A percentile compares a stretch with the other conserved stretches of the same genome.
These are phyloP conservation scores for Quercus wislizeni DNA, from an alignment of 306 rosid genomes.

Conservation along the genomic window DNA sequence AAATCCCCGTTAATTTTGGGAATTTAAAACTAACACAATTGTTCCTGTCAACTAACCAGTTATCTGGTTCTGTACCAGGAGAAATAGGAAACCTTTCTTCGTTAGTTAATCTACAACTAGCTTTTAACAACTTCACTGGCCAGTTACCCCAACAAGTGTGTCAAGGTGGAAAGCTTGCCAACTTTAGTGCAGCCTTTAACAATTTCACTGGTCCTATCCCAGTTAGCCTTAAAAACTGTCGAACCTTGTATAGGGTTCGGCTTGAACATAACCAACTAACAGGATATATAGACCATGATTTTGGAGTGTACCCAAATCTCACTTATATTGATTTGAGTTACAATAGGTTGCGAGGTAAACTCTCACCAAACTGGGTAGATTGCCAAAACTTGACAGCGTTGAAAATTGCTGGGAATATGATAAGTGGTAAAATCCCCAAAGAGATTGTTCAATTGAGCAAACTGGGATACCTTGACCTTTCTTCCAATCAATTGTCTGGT, in stretches of 20 bases:
- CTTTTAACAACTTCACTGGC: constrained; percentile 51
- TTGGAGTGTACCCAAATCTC: constrained; percentile 59
- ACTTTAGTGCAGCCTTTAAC: constrained; percentile 45
- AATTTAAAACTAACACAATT: constrained; percentile 9
- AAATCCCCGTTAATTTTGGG: constrained; percentile 38
- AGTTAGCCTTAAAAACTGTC: constrained; percentile 38
- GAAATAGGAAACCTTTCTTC: constrained; percentile 51
- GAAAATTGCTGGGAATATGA: constrained; percentile 35
- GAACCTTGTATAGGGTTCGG: constrained; percentile 41
- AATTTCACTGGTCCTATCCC: constrained; percentile 56
- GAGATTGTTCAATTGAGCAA: constrained; percentile 35
- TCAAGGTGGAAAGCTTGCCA: constrained; percentile 41
- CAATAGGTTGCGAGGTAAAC: constrained; percentile 37
- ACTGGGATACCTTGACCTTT: constrained; percentile 35
- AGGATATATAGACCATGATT: constrained; percentile 39
- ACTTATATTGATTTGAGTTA: constrained; percentile 52
- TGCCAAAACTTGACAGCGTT: constrained; percentile 37
- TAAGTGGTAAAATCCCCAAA: constrained; percentile 40
- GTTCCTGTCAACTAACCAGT: not conserved
- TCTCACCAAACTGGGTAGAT: constrained; percentile 48
- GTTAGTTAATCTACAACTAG: constrained; percentile 44
- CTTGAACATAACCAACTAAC: constrained; percentile 39
- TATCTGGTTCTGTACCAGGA: constrained; percentile 28
- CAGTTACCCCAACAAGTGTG: constrained; percentile 54
- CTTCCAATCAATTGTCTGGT: constrained; percentile 48